phyloP scores from a whole-genome alignment of 225 moss, liverwort and hornwort genomes.

The Pseudoscleropodium purum region DNA sequence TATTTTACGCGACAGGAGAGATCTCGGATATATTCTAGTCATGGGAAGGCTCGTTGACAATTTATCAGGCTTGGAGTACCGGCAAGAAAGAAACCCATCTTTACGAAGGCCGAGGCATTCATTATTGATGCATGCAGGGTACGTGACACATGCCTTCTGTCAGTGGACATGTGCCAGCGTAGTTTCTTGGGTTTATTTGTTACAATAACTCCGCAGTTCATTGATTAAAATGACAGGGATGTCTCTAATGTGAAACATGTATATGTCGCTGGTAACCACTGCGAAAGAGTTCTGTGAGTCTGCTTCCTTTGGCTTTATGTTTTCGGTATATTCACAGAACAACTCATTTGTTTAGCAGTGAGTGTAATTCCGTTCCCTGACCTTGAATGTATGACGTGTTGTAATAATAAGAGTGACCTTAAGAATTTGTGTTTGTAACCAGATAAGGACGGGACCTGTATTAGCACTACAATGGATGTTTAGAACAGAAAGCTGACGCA shows the following conservation, averaged over 20 bases:
- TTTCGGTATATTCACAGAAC: background rate
- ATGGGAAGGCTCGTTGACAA: constrained; percentile 2
- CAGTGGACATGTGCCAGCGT: background rate
- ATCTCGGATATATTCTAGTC: background rate
- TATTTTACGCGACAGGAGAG: background rate
- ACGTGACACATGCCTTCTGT: background rate
- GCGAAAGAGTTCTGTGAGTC: background rate
- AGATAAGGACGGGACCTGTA: background rate
- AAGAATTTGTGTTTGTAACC: background rate
- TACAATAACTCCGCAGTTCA: background rate
- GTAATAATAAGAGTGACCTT: background rate
- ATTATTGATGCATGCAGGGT: background rate
- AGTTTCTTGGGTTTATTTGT: background rate
- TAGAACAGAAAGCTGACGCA: background rate
- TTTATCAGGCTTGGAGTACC: background rate
- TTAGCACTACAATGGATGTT: background rate
- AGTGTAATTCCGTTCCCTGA: background rate
- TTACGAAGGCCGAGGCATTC: background rate
- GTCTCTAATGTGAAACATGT: background rate
- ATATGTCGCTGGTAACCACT: background rate
- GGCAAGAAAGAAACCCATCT: background rate
- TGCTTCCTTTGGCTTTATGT: background rate
- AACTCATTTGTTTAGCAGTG: background rate
- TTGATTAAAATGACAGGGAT: background rate
- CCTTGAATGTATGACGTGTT: background rate